phyloP scores from a whole-genome alignment of 1,284 basidiomycete genomes.

The Sanghuangporus sanghuang region DNA sequence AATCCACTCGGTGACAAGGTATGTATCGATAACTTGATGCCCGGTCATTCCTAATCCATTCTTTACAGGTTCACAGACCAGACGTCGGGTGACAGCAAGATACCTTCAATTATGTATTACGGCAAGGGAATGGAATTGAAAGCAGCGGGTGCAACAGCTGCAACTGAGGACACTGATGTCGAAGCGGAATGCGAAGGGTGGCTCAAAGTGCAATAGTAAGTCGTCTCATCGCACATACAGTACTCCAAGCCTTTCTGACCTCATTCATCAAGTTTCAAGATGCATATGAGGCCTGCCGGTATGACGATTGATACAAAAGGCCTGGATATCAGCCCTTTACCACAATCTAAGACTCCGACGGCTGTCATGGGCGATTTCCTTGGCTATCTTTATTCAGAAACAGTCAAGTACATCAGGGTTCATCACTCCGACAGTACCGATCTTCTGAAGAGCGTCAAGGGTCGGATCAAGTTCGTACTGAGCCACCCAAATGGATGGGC shows the following conservation, averaged over 20 bases:
- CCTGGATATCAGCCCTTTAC: slow-evolving; percentile 62
- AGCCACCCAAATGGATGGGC: slow-evolving; percentile 81
- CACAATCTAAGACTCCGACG: slow-evolving; percentile 54
- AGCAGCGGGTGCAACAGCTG: slow-evolving; percentile 72
- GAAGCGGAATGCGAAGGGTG: slow-evolving; percentile 69
- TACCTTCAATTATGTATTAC: slow-evolving; percentile 71
- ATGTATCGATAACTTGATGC: too few species aligned
- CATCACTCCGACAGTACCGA: slow-evolving; percentile 61
- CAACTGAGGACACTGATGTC: slow-evolving; percentile 46
- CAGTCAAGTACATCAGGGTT: slow-evolving; percentile 63
- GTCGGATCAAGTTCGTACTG: slow-evolving; percentile 56
- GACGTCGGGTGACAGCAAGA: slow-evolving; percentile 72
- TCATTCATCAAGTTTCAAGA: slow-evolving; percentile 51
- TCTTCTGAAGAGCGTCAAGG: slow-evolving; percentile 52
- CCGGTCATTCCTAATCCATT: neutral
- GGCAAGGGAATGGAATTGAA: slow-evolving; percentile 53
- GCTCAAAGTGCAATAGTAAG: slow-evolving; percentile 68
- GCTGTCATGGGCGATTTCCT: slow-evolving; percentile 76
- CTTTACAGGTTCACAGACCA: neutral
- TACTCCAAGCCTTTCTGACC: slow-evolving; percentile 2
- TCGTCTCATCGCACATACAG: slow-evolving; percentile 16
- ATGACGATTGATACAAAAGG: slow-evolving; percentile 78
- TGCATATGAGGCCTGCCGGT: slow-evolving; percentile 63
- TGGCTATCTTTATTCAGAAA: slow-evolving; percentile 65
- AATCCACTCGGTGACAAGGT: neutral